Percentiles rank a stretch among this genome's conserved stretches.
These are phyloP conservation scores for Cystofilobasidium macerans DNA, from an alignment of 768 basidiomycete genomes.

Conservation along the genomic window DNA sequence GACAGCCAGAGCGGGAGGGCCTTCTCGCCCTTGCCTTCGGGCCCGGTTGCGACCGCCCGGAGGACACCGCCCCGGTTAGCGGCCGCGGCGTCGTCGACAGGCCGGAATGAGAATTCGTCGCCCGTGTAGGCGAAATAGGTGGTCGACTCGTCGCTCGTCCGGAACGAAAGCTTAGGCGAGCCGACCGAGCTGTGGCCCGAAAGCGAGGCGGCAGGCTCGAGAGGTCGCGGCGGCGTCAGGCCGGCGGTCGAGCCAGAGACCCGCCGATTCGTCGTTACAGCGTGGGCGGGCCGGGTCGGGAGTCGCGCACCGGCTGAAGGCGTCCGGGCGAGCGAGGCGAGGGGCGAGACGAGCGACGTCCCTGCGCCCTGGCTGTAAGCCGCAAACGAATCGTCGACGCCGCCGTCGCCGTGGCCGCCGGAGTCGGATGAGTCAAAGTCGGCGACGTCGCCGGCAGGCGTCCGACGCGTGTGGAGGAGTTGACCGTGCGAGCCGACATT, in stretches of 20 bases:
- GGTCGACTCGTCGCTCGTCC: neutral
- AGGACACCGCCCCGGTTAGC: neutral
- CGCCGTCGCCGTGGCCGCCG: neutral
- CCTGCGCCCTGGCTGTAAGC: neutral
- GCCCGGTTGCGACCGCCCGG: neutral
- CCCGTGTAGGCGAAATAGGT: neutral
- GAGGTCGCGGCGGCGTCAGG: neutral
- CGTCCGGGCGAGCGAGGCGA: neutral
- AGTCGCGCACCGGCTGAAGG: neutral
- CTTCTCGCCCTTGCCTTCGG: neutral
- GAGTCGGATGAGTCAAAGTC: neutral
- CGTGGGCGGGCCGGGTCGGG: neutral
- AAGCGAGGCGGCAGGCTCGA: neutral
- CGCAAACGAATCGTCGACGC: neutral
- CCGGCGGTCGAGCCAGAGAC: neutral
- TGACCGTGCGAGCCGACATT: neutral
- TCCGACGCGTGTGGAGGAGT: neutral
- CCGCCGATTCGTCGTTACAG: neutral
- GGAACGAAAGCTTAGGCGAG: neutral
- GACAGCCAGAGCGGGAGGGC: neutral
- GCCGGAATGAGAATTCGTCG: neutral
- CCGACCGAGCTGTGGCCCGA: neutral
- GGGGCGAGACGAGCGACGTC: neutral
- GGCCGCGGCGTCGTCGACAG: conserved; percentile 2
- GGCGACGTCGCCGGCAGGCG: neutral